Evolutionary conservation across 73 alveolate species (phyloP).

Genomic region (Paramecium octaurelia): DNA sequence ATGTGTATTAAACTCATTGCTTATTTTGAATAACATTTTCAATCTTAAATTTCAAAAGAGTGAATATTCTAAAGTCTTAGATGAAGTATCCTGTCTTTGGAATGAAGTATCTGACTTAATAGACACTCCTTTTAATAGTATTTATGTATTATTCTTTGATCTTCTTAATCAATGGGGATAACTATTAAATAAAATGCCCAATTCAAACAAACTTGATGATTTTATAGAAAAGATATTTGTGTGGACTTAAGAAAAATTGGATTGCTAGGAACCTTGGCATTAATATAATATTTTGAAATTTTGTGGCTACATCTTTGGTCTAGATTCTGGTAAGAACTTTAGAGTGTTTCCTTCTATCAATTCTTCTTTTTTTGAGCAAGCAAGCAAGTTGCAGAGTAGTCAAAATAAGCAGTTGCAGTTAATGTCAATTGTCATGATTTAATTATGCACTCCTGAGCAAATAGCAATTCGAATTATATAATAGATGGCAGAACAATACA

Average conservation of each 20-base stretch:
- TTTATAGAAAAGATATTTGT: background rate
- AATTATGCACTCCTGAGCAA: conserved; percentile 9
- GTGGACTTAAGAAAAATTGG: conserved; percentile 24
- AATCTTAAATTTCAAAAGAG: background rate
- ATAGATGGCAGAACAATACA: conserved; percentile 16
- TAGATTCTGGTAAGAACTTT: conserved; percentile 16
- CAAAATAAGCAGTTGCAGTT: background rate
- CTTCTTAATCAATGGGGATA: background rate
- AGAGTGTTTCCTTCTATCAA: background rate
- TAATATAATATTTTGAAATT: conserved; percentile 21
- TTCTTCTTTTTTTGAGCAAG: background rate
- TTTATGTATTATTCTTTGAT: background rate
- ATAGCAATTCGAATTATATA: background rate
- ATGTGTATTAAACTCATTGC: background rate
- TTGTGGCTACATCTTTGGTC: conserved; percentile 34
- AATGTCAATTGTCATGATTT: conserved; percentile 18
- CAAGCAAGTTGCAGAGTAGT: background rate
- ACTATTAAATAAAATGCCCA: background rate
- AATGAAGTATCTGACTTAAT: background rate
- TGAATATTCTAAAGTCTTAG: background rate
- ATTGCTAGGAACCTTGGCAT: conserved; percentile 40
- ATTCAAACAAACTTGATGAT: background rate
- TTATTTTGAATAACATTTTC: background rate
- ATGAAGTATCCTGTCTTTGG: background rate
- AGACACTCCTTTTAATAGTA: conserved; percentile 14